A percentile compares a stretch with the other conserved stretches of the same genome.
Evolutionary conservation across 2,329 filamentous ascomycete species (phyloP).

Genomic region (Amphichorda felina): DNA sequence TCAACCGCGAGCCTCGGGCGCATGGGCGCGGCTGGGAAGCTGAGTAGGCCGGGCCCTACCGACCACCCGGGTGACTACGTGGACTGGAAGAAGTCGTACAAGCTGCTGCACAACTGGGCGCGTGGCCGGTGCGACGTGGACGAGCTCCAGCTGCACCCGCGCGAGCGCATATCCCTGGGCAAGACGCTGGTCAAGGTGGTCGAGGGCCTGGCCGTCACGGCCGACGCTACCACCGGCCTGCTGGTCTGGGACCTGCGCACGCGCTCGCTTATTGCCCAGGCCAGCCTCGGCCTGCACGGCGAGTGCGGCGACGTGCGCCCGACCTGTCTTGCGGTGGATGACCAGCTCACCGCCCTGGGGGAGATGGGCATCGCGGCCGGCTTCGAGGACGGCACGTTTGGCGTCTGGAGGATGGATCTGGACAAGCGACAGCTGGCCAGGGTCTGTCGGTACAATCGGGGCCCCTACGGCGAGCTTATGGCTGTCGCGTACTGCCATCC

Average conservation of each 20-base stretch:
- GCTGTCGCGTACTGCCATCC: conserved; percentile 63
- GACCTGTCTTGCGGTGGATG: conserved; percentile 55
- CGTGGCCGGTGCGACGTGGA: conserved; percentile 69
- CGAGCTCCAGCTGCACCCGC: conserved; percentile 50
- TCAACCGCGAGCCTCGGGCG: no score
- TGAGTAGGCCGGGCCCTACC: conserved; percentile 5
- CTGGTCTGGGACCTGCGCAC: conserved; percentile 67
- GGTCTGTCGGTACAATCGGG: conserved; percentile 48
- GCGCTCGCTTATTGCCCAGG: conserved; percentile 44
- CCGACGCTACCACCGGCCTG: conserved; percentile 56
- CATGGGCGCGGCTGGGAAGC: no score
- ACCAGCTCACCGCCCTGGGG: conserved; percentile 27
- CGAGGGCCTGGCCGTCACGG: conserved; percentile 68
- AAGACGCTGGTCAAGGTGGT: conserved; percentile 68
- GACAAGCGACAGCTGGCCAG: conserved; percentile 27
- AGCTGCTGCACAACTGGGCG: conserved; percentile 83
- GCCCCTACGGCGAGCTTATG: conserved; percentile 53
- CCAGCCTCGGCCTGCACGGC: conserved; percentile 15
- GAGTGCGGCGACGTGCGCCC: conserved; percentile 25
- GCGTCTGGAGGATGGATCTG: conserved; percentile 51
- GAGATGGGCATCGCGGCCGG: conserved; percentile 53
- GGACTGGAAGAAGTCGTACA: conserved; percentile 85
- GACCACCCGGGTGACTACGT: conserved; percentile 27
- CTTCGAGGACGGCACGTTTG: conserved; percentile 60
- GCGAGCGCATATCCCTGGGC: conserved; percentile 4